Evolutionary conservation across 176 grass and related monocot species (phyloP).

Genomic region (Lolium perenne): DNA sequence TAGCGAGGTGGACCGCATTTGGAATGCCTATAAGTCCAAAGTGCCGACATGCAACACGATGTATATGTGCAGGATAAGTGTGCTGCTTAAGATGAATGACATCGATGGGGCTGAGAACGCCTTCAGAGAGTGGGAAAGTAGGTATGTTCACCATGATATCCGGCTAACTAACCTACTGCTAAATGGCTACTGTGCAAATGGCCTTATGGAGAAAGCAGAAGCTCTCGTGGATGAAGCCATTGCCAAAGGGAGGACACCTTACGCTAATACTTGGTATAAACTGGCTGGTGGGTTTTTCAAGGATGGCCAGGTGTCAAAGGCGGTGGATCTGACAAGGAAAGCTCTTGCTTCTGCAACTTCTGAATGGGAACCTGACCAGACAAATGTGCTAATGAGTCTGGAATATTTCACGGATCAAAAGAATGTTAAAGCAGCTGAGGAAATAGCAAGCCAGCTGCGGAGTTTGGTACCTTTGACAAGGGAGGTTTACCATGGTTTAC

Average conservation of each 20-base stretch:
- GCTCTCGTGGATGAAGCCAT: conserved; percentile 50
- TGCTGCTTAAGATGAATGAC: conserved; percentile 54
- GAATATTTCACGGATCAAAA: conserved; percentile 53
- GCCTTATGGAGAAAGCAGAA: conserved; percentile 62
- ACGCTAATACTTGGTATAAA: conserved; percentile 51
- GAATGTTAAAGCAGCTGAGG: conserved; percentile 68
- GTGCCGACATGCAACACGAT: conserved; percentile 43
- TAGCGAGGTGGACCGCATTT: conserved; percentile 46
- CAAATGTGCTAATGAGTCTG: conserved; percentile 50
- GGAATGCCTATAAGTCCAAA: conserved; percentile 46
- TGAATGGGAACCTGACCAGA: conserved; percentile 53
- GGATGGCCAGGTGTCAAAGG: conserved; percentile 51
- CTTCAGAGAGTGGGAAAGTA: conserved; percentile 58
- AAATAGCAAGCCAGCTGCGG: conserved; percentile 50
- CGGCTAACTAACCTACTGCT: conserved; percentile 48
- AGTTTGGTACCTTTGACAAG: conserved; percentile 46
- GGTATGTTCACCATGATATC: conserved; percentile 37
- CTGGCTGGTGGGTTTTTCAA: conserved; percentile 58
- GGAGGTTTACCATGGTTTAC: conserved; percentile 60
- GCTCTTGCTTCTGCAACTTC: conserved; percentile 38
- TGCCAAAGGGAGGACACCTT: conserved; percentile 50
- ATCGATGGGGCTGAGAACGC: conserved; percentile 49
- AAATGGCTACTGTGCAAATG: conserved; percentile 55
- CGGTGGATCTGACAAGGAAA: conserved; percentile 55
- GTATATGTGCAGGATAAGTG: conserved; percentile 63